phyloP scores from a whole-genome alignment of 2,329 filamentous ascomycete genomes.

The Monilinia aucupariae region DNA sequence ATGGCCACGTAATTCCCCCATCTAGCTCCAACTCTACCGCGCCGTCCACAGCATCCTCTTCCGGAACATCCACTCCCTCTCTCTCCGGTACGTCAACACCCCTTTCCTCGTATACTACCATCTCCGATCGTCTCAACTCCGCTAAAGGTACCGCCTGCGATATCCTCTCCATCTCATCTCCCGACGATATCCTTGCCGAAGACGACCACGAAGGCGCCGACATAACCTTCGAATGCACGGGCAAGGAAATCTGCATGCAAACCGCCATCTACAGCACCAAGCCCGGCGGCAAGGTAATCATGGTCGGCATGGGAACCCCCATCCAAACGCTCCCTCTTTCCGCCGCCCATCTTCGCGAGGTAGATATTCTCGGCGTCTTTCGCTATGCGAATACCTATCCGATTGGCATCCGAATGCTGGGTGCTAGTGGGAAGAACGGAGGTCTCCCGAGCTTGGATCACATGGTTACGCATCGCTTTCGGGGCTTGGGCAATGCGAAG shows the following conservation, averaged over 20 bases:
- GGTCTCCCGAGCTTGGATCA: slow-evolving; percentile 58
- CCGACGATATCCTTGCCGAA: slow-evolving; percentile 33
- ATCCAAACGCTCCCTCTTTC: slow-evolving; percentile 70
- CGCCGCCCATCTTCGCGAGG: slow-evolving; percentile 66
- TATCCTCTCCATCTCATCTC: slow-evolving; percentile 39
- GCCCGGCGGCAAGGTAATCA: slow-evolving; percentile 65
- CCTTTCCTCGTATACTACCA: slow-evolving; percentile 38
- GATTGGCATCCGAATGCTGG: slow-evolving; percentile 59
- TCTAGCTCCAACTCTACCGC: slow-evolving; percentile 47
- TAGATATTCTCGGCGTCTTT: slow-evolving; percentile 74
- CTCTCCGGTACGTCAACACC: slow-evolving; percentile 35
- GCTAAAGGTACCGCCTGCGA: slow-evolving; percentile 47
- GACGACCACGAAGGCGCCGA: slow-evolving; percentile 54
- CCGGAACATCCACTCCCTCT: background rate
- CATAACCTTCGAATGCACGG: slow-evolving; percentile 70
- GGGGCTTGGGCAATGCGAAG: slow-evolving; percentile 56
- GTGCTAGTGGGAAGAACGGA: slow-evolving; percentile 36
- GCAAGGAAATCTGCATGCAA: slow-evolving; percentile 69
- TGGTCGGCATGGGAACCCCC: slow-evolving; percentile 75
- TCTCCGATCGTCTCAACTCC: slow-evolving; percentile 44
- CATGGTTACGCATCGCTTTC: slow-evolving; percentile 69
- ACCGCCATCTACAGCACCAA: slow-evolving; percentile 67
- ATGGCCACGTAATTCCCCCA: slow-evolving; percentile 50
- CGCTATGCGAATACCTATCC: slow-evolving; percentile 72
- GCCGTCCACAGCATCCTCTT: slow-evolving; percentile 22